These are phyloP conservation scores for Meyerozyma smithsonii DNA, from an alignment of 1,139 yeast genomes.

Conservation along the genomic window DNA sequence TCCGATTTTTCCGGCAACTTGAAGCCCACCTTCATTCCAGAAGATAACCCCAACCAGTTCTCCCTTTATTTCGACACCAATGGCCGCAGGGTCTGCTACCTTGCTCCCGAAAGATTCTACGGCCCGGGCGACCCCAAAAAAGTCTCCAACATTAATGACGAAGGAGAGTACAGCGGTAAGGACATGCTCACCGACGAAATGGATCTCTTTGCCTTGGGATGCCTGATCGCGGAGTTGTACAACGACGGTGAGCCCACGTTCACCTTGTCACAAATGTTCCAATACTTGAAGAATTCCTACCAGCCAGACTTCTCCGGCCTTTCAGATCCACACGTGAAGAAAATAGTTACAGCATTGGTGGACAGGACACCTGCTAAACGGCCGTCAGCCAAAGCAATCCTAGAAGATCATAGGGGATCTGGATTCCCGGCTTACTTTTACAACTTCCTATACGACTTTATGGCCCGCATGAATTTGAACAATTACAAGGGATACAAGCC, in stretches of 20 bases:
- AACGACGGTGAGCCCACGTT: slow-evolving; percentile 84
- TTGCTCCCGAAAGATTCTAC: slow-evolving; percentile 89
- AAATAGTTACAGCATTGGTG: slow-evolving; percentile 60
- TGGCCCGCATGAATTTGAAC: slow-evolving; percentile 29
- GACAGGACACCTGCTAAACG: slow-evolving; percentile 58
- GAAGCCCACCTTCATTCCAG: slow-evolving; percentile 85
- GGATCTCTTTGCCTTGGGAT: slow-evolving; percentile 91
- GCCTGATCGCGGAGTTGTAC: slow-evolving; percentile 87
- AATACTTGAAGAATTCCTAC: slow-evolving; percentile 68
- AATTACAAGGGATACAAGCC: slow-evolving; percentile 14
- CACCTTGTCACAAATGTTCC: slow-evolving; percentile 80
- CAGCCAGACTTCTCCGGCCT: slow-evolving; percentile 56
- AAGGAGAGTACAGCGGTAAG: slow-evolving; percentile 22
- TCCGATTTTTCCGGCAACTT: slow-evolving; percentile 74
- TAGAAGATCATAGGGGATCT: slow-evolving; percentile 43
- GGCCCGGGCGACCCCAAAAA: slow-evolving; percentile 17
- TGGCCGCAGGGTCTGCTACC: slow-evolving; percentile 77
- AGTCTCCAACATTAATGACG: slow-evolving; percentile 21
- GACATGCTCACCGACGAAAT: slow-evolving; percentile 53
- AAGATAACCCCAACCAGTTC: slow-evolving; percentile 91
- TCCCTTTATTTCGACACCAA: slow-evolving; percentile 91
- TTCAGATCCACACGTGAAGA: slow-evolving; percentile 44
- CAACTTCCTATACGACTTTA: slow-evolving; percentile 63
- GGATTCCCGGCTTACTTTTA: slow-evolving; percentile 74
- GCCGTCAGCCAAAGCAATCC: slow-evolving; percentile 47